phyloP scores from a whole-genome alignment of 176 grass and related monocot species.

The Metroxylon sagu region DNA sequence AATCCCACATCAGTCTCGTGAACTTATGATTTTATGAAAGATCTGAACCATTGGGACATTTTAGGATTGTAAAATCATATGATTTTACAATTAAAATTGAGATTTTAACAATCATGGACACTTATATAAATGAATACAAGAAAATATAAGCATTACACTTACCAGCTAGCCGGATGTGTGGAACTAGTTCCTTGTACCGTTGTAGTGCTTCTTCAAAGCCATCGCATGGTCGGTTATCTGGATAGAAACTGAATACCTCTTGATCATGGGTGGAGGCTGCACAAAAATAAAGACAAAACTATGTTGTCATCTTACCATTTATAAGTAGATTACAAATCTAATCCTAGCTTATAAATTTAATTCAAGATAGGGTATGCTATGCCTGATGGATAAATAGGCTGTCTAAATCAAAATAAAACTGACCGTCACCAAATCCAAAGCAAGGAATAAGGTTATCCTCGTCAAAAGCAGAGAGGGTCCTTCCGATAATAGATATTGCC shows the following conservation, averaged over 20 bases:
- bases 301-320: too few species aligned
- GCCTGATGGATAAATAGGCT: background rate
- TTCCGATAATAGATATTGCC: conserved; percentile 90
- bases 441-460: conserved; percentile 92
- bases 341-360: too few species aligned
- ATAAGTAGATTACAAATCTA: too few species aligned
- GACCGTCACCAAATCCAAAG: conserved; percentile 91
- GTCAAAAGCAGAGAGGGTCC: conserved; percentile 82
- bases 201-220: conserved; percentile 85
- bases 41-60: too few species aligned
- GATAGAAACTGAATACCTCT: conserved; percentile 94
- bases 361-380: too few species aligned
- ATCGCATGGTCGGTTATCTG: conserved; percentile 61
- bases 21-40: too few species aligned
- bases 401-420: background rate
- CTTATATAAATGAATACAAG: background rate
- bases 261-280: conserved; percentile 93
- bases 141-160: conserved; percentile 17
- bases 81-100: too few species aligned
- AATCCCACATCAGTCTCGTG: too few species aligned
- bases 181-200: conserved; percentile 82
- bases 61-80: too few species aligned
- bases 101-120: too few species aligned
- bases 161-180: conserved; percentile 88
- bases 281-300: conserved; percentile 7